Evolutionary conservation across 2,329 filamentous ascomycete genomes (phyloP), one percentile per base, ranked within the genome.

Genomic region (Canariomyces notabilis): DNA sequence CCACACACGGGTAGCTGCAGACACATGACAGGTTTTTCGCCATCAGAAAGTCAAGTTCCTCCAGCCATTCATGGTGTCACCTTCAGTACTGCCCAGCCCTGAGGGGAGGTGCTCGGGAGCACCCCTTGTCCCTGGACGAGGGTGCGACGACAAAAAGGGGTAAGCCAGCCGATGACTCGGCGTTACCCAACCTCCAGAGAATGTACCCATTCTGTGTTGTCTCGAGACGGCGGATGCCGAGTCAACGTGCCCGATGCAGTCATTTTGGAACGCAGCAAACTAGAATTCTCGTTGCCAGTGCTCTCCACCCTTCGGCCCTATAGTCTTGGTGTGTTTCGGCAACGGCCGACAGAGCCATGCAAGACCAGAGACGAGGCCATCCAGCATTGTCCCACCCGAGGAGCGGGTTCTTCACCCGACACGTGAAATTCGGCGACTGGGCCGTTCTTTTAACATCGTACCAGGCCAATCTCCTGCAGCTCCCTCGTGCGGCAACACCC

Each of bases 1-100:
- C 61, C 59, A 65, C 57, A 50, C 55, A 59, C 69, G 69, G 69
- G 50, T 65, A 57, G 55, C 58, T 69, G 68, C 69, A 72, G 59
- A 41, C 52, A 45, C 37, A 56, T 58, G 65, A 59, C 54, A 59
- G 60, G 57, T 60, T 59, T 35, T 59, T 60, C 58, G 61, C 57
- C 58, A 54, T 64, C 57, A 56, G 48, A 54, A 59, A 57, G 57
- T 53, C 55, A 57, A 55, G 56, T 52, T 50, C 61, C 63, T 59
- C 60, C 59, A 58, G 59, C 57, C 51, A 63, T 60, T 57, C 57
- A 56, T 50, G 52, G 54, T 59, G 45, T 32, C 18, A 18, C 21
- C 8, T 41, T 16, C 35, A 16, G 41, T 35, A 37, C 34, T 31
- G 38, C 32, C 26, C 26, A 9, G 26, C 14, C 9, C 6, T 12